These are phyloP conservation scores for Meyerozyma sp. DNA, from an alignment of 1,139 yeast species.

Conservation along the genomic window DNA sequence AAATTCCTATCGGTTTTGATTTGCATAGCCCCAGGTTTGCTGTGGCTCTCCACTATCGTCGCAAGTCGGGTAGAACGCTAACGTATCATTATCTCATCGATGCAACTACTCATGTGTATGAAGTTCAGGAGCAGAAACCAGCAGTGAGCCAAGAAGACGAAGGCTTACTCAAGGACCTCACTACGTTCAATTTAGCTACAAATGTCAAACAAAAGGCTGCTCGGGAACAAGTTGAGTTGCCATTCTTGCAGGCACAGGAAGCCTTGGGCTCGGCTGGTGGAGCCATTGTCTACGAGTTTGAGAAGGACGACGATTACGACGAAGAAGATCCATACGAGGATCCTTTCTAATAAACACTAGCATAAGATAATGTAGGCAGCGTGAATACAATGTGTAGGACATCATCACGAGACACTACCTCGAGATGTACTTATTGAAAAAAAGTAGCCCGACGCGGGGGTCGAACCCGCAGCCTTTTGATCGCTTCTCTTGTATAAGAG, in stretches of 20 bases:
- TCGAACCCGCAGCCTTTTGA: constrained; percentile 20
- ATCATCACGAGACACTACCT: background rate
- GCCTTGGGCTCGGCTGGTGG: constrained; percentile 69
- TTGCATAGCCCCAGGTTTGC: constrained; percentile 45
- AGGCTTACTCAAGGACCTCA: constrained; percentile 58
- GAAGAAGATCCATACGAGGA: constrained; percentile 98
- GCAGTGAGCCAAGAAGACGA: constrained; percentile 24
- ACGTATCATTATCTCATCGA: constrained; percentile 53
- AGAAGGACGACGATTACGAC: constrained; percentile 82
- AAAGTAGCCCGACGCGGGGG: constrained; percentile 18
- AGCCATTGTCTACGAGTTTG: constrained; percentile 91
- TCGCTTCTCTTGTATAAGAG: constrained; percentile 3
- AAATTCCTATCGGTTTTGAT: constrained; percentile 39
- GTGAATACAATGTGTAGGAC: background rate
- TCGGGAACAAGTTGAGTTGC: constrained; percentile 80
- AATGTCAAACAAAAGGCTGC: constrained; percentile 71
- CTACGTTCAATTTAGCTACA: constrained; percentile 82
- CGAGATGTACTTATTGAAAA: background rate
- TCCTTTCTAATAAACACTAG: constrained; percentile 56
- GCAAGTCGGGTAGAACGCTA: constrained; percentile 81
- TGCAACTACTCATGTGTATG: constrained; percentile 45
- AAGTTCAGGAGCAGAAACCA: constrained; percentile 23
- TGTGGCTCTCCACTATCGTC: constrained; percentile 55
- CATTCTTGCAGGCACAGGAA: constrained; percentile 82
- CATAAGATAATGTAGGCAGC: background rate